These are phyloP conservation scores for Sextonia rubra DNA, from an alignment of 164 flowering plant genomes.

Conservation along the genomic window DNA sequence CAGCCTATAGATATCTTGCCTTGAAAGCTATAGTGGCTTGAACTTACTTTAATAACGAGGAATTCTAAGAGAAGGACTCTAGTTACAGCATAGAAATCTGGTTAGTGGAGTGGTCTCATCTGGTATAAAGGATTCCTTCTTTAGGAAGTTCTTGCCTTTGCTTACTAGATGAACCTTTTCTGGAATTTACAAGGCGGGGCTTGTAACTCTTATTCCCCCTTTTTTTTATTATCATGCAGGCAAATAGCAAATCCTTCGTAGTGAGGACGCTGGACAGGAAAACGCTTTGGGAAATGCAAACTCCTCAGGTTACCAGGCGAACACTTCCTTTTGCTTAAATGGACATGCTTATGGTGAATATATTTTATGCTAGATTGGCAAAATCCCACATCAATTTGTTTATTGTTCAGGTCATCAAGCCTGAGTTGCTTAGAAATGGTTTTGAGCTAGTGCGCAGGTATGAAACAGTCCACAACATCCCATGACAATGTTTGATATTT, in stretches of 20 bases:
- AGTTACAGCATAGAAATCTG: no score
- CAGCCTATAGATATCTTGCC: no score
- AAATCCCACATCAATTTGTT: background rate
- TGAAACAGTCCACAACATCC: background rate
- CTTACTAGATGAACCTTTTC: background rate
- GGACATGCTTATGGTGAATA: slow-evolving; percentile 1
- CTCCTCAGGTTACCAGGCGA: slow-evolving; percentile 65
- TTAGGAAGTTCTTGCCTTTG: background rate
- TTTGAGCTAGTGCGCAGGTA: slow-evolving; percentile 22
- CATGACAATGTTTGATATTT: no score
- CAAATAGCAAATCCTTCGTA: slow-evolving; percentile 69
- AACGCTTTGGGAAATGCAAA: slow-evolving; percentile 98
- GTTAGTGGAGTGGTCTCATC: background rate
- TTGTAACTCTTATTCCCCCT: background rate
- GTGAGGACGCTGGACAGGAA: slow-evolving; percentile 80
- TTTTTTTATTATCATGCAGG: slow-evolving; percentile 44
- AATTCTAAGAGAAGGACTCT: no score
- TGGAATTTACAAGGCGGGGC: background rate
- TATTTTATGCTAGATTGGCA: background rate
- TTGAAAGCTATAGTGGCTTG: no score
- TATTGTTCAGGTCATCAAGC: slow-evolving; percentile 19
- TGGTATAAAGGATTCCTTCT: background rate
- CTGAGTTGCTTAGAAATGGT: slow-evolving; percentile 17
- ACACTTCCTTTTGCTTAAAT: background rate
- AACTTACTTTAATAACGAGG: no score